Conservation (phyloP, 1,284 basidiomycete genomes). For the Malassezia sp. region DNA sequence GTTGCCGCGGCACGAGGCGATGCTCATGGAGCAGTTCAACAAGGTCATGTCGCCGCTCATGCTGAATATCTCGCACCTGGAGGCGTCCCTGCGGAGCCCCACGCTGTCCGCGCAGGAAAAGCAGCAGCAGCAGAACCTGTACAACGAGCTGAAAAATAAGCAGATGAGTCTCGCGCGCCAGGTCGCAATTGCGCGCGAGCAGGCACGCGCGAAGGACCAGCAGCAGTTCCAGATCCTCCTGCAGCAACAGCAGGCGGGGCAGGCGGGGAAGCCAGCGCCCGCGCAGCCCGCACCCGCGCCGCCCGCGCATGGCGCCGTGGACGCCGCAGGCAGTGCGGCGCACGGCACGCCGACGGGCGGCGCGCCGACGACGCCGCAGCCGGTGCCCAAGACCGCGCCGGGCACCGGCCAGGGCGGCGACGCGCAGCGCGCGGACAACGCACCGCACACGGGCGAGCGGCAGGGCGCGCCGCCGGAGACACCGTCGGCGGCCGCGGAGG, state of each 20-base stretch:
- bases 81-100: slow-evolving; percentile 23
- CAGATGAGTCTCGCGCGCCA: slow-evolving; percentile 32
- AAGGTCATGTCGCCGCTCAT: slow-evolving; percentile 28
- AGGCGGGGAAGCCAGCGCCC: slow-evolving; percentile 1
- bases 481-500: slow-evolving; percentile 1
- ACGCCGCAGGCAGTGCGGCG: slow-evolving; percentile 10
- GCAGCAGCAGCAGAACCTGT: slow-evolving; percentile 28
- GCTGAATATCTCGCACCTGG: slow-evolving; percentile 28
- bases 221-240: slow-evolving; percentile 19
- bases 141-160: slow-evolving; percentile 28
- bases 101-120: slow-evolving; percentile 29
- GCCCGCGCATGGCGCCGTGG: slow-evolving; percentile 1
- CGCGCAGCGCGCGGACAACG: background rate
- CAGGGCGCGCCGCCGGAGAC: slow-evolving; percentile 3
- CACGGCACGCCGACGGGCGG: background rate
- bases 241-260: slow-evolving; percentile 13
- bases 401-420: slow-evolving; percentile 10
- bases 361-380: slow-evolving; percentile 1
- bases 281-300: background rate
- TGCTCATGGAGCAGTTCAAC: slow-evolving; percentile 33
- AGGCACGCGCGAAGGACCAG: slow-evolving; percentile 27
- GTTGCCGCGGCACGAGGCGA: slow-evolving; percentile 26
- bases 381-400: slow-evolving; percentile 17
- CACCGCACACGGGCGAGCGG: background rate
- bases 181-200: slow-evolving; percentile 29